A percentile compares a stretch with the other conserved stretches of the same genome.
Conservation (phyloP, 345 rosid species). For the Moringa oleifera region DNA sequence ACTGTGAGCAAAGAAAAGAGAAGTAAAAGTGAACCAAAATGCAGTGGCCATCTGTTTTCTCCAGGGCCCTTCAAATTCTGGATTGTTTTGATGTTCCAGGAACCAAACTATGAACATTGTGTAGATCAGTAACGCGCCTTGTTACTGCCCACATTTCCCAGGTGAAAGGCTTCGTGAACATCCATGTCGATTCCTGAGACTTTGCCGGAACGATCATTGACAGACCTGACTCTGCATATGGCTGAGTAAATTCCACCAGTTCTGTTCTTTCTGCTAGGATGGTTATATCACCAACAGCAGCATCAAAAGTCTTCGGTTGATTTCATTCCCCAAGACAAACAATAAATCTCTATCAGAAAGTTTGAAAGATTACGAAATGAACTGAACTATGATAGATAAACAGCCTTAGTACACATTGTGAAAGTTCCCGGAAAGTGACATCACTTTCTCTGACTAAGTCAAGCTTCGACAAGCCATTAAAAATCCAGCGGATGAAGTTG, state of each 20-base stretch:
- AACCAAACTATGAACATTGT: constrained; percentile 40
- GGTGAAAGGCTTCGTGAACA: constrained; percentile 42
- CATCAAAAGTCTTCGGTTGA: constrained; percentile 27
- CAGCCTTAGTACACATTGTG: neutral
- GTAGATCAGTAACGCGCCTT: constrained; percentile 27
- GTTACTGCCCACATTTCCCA: constrained; percentile 32
- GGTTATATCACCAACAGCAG: constrained; percentile 41
- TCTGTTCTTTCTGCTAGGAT: constrained; percentile 34
- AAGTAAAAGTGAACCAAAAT: constrained; percentile 34
- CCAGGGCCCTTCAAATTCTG: constrained; percentile 28
- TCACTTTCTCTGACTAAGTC: too few relatives aligned
- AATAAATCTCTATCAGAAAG: neutral
- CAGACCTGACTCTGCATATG: constrained; percentile 40
- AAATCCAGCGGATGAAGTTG: too few relatives aligned
- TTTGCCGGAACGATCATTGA: constrained; percentile 35
- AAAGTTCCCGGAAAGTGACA: too few relatives aligned
- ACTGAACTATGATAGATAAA: neutral
- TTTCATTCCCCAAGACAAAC: neutral
- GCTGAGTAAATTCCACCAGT: constrained; percentile 41
- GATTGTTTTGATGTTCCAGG: constrained; percentile 30
- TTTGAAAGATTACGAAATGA: neutral
- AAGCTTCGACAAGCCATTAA: too few relatives aligned
- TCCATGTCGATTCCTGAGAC: constrained; percentile 22
- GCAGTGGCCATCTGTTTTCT: constrained; percentile 29
- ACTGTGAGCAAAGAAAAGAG: constrained; percentile 45